Evolutionary conservation across 495 filamentous ascomycete species (phyloP).

Genomic region (Xylaria curta): DNA sequence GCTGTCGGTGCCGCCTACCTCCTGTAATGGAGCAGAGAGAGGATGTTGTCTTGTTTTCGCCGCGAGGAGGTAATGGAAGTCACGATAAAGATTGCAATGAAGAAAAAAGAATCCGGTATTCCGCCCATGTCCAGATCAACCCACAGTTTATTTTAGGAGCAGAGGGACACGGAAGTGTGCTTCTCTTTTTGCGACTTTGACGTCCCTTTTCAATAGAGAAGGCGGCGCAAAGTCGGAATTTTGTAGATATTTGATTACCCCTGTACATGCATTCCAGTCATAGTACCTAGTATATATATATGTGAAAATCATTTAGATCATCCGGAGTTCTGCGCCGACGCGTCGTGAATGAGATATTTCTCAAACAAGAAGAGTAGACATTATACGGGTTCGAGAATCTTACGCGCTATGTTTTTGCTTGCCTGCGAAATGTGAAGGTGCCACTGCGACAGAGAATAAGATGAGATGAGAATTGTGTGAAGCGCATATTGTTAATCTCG

Average conservation of each 20-base stretch:
- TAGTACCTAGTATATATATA: slow-evolving; percentile 15
- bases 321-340: no score
- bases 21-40: slow-evolving; percentile 28
- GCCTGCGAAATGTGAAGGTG: not conserved
- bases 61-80: slow-evolving; percentile 2
- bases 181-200: not conserved
- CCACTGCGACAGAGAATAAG: not conserved
- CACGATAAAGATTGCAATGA: not conserved
- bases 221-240: slow-evolving; percentile 1
- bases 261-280: slow-evolving; percentile 15
- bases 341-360: not conserved
- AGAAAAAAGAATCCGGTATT: not conserved
- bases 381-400: not conserved
- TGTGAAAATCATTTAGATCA: not conserved
- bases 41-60: not conserved
- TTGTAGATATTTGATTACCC: slow-evolving; percentile 24
- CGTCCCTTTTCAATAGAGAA: not conserved
- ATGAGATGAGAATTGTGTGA: not conserved
- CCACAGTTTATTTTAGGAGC: not conserved
- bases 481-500: not conserved
- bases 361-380: not conserved
- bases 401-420: not conserved
- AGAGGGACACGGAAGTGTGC: not conserved
- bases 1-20: slow-evolving; percentile 33
- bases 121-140: slow-evolving; percentile 8